Conservation (phyloP, 345 rosid species). For the Eucalyptus virginea region DNA sequence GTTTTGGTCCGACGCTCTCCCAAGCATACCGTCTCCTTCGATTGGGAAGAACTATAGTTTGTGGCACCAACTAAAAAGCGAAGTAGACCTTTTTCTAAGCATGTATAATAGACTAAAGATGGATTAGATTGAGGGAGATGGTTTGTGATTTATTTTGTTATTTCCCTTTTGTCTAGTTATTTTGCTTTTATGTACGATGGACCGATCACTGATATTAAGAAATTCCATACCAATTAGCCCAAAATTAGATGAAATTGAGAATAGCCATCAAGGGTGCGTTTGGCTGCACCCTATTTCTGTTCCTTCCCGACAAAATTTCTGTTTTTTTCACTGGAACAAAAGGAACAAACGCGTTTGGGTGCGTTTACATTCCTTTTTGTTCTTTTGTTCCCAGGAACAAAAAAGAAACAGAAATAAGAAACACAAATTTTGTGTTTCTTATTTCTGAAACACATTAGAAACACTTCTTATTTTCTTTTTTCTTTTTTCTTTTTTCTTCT, state of each 20-base stretch:
- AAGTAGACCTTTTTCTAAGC: not conserved
- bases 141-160: not conserved
- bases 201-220: not conserved
- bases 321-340: no score
- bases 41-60: not conserved
- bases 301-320: no score
- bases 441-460: no score
- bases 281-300: no score
- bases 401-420: no score
- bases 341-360: no score
- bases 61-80: not conserved
- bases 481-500: no score
- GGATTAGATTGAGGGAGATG: not conserved
- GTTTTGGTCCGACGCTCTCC: not conserved
- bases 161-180: not conserved
- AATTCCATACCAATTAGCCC: not conserved
- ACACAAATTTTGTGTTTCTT: no score
- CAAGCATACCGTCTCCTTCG: not conserved
- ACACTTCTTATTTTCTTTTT: no score
- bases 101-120: not conserved
- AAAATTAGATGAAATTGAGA: not conserved
- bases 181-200: not conserved
- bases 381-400: no score
- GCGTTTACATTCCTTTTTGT: no score
- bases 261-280: no score